A percentile compares a stretch with the other conserved stretches of the same genome.
phyloP scores from a whole-genome alignment of 192 early-diverging fungal species.

The Podila epigama region DNA sequence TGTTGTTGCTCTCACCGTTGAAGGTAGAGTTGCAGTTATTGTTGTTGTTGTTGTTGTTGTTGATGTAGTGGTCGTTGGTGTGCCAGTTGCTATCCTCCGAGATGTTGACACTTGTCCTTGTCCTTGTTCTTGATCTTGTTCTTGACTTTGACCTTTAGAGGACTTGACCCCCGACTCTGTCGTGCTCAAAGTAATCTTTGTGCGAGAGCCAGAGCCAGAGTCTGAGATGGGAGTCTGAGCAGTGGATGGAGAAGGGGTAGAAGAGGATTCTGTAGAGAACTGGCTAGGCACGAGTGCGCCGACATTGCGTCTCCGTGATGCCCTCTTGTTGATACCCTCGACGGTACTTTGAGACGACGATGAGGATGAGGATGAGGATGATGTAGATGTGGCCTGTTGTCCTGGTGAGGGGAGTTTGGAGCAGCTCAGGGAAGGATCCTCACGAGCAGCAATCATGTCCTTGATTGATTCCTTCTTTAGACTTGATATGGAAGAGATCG shows the following conservation, averaged over 20 bases:
- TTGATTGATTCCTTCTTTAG: slow-evolving; percentile 17
- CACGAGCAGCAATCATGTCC: slow-evolving; percentile 41
- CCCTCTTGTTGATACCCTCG: background rate
- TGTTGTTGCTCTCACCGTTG: too few relatives aligned
- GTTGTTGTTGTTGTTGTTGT: slow-evolving; percentile 2
- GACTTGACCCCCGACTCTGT: too few relatives aligned
- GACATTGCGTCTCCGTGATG: background rate
- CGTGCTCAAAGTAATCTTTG: too few relatives aligned
- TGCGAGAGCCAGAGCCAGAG: too few relatives aligned
- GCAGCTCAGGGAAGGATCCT: slow-evolving; percentile 40
- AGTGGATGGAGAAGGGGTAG: background rate
- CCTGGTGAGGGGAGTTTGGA: slow-evolving; percentile 30
- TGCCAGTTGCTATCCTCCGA: background rate
- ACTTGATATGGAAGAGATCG: background rate
- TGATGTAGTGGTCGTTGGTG: background rate
- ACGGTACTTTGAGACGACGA: background rate
- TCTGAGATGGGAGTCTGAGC: background rate
- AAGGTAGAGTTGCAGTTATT: too few relatives aligned
- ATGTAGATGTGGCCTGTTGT: background rate
- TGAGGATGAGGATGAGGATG: background rate
- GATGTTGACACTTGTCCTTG: background rate
- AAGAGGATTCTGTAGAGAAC: background rate
- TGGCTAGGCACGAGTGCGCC: background rate
- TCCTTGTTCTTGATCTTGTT: too few relatives aligned
- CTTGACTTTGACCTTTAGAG: too few relatives aligned